phyloP scores from a whole-genome alignment of 2,329 filamentous ascomycete genomes.

The Talaromyces sp. region DNA sequence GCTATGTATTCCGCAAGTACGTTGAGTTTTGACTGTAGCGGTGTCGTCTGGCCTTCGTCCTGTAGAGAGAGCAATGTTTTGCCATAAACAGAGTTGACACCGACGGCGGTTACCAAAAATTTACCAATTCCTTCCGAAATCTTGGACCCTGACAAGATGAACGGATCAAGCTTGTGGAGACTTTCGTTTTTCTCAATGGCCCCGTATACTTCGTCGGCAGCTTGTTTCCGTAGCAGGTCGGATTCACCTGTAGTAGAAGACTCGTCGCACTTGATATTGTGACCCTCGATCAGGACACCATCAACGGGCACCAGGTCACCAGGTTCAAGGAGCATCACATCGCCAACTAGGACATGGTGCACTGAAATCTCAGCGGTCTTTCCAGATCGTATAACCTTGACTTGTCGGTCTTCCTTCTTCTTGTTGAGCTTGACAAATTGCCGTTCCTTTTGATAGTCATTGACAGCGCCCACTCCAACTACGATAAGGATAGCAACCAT shows the following conservation, averaged over 20 bases:
- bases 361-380: conserved; percentile 64
- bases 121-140: conserved; percentile 70
- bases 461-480: conserved; percentile 69
- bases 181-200: conserved; percentile 57
- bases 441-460: conserved; percentile 77
- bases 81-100: conserved; percentile 68
- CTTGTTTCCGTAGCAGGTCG: conserved; percentile 62
- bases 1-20: conserved; percentile 73
- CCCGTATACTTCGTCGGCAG: conserved; percentile 59
- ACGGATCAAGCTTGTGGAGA: conserved; percentile 66
- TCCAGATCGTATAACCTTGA: conserved; percentile 73
- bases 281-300: conserved; percentile 63
- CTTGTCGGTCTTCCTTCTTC: conserved; percentile 69
- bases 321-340: conserved; percentile 67
- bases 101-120: conserved; percentile 70
- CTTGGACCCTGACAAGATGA: conserved; percentile 74
- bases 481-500: conserved; percentile 72
- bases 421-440: conserved; percentile 76
- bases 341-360: conserved; percentile 66
- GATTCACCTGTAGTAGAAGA: conserved; percentile 74
- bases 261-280: conserved; percentile 65
- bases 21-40: conserved; percentile 72
- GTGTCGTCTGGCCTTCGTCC: conserved; percentile 71
- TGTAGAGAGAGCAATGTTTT: conserved; percentile 74
- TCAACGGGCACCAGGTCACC: conserved; percentile 69